Conservation (phyloP, 495 filamentous ascomycete genomes). For the Penicillium paxilli region DNA sequence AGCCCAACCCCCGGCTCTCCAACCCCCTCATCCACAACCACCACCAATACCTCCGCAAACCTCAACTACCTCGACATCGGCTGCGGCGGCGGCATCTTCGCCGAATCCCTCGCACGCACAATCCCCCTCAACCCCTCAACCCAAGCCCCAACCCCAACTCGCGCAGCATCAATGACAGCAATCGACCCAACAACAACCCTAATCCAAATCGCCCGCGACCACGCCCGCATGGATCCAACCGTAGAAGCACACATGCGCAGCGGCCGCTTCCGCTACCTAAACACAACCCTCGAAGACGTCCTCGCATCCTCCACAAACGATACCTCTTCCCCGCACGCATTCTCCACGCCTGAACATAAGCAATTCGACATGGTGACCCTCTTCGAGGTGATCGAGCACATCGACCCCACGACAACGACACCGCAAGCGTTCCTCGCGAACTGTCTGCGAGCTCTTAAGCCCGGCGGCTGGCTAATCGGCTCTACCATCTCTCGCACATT, state of each 20-base stretch:
- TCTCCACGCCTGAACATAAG: background rate
- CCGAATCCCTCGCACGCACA: slow-evolving; percentile 82
- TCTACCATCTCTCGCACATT: slow-evolving; percentile 89
- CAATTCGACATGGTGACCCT: slow-evolving; percentile 75
- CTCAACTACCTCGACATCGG: slow-evolving; percentile 87
- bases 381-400: slow-evolving; percentile 95
- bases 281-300: slow-evolving; percentile 69
- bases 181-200: slow-evolving; percentile 85
- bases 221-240: slow-evolving; percentile 68
- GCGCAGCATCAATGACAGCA: slow-evolving; percentile 68
- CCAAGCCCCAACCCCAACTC: slow-evolving; percentile 52
- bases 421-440: slow-evolving; percentile 68
- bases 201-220: slow-evolving; percentile 72
- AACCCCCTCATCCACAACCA: slow-evolving; percentile 1
- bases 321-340: background rate
- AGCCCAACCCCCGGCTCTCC: slow-evolving; percentile 20
- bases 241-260: slow-evolving; percentile 43
- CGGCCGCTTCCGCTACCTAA: slow-evolving; percentile 67
- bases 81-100: slow-evolving; percentile 95
- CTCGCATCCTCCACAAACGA: slow-evolving; percentile 20
- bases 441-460: slow-evolving; percentile 71
- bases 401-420: slow-evolving; percentile 51
- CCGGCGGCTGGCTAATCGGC: slow-evolving; percentile 88
- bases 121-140: slow-evolving; percentile 45
- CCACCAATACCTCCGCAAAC: slow-evolving; percentile 18